phyloP scores from a whole-genome alignment of 495 filamentous ascomycete genomes.

The Aspergillus wentii region DNA sequence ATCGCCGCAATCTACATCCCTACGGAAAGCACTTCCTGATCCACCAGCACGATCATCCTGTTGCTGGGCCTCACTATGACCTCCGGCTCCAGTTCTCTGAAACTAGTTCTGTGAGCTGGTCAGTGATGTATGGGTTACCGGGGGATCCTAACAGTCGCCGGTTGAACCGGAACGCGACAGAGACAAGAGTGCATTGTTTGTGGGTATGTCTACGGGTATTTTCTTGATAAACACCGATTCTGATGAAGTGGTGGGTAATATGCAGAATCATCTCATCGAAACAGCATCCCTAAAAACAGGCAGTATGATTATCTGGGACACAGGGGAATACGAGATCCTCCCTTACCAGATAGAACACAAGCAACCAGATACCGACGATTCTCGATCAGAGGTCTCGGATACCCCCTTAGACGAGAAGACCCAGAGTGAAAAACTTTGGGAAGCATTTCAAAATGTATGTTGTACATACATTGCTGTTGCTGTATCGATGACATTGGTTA shows the following conservation, averaged over 20 bases:
- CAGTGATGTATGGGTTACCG: constrained; percentile 62
- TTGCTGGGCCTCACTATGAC: constrained; percentile 61
- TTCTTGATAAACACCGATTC: background rate
- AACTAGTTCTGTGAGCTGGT: constrained; percentile 58
- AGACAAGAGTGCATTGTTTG: constrained; percentile 61
- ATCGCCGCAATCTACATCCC: constrained; percentile 41
- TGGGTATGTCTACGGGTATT: constrained; percentile 44
- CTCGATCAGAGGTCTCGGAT: constrained; percentile 23
- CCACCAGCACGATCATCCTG: constrained; percentile 66
- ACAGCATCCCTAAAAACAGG: constrained; percentile 55
- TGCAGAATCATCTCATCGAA: constrained; percentile 63
- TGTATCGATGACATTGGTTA: no score
- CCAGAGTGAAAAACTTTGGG: constrained; percentile 48
- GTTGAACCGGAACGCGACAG: constrained; percentile 57
- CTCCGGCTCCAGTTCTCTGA: constrained; percentile 62
- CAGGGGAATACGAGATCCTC: constrained; percentile 58
- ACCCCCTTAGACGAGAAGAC: constrained; percentile 17
- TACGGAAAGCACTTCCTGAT: constrained; percentile 58
- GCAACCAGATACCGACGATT: constrained; percentile 41
- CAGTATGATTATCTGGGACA: constrained; percentile 67
- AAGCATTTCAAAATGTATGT: constrained; percentile 47
- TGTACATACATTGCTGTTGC: background rate
- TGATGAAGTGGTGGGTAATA: background rate
- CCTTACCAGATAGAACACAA: constrained; percentile 30
- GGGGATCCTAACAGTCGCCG: constrained; percentile 56